Conservation (phyloP, 2,329 filamentous ascomycete species). For the Magnaporthiopsis rhizophila region DNA sequence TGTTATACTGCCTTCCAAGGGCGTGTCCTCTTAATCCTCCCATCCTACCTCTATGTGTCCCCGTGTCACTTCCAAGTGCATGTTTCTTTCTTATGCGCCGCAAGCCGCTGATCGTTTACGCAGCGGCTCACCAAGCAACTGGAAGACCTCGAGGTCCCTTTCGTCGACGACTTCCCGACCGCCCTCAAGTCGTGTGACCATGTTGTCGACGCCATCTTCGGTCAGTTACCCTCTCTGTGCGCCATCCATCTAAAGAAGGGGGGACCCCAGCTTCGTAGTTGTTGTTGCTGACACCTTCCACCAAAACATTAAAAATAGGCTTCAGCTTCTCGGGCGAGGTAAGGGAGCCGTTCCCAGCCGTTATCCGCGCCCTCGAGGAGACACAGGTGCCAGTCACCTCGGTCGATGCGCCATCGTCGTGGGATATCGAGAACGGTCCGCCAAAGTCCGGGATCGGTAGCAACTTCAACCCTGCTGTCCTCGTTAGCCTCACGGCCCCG, state of each 20-base stretch:
- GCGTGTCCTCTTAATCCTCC: too few species aligned
- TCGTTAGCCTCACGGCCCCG: slow-evolving; percentile 87
- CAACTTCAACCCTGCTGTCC: slow-evolving; percentile 67
- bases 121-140: slow-evolving; percentile 80
- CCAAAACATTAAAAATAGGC: slow-evolving; percentile 33
- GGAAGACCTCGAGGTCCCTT: slow-evolving; percentile 72
- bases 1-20: slow-evolving; percentile 10
- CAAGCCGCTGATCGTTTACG: slow-evolving; percentile 22
- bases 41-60: too few species aligned
- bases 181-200: slow-evolving; percentile 66
- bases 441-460: slow-evolving; percentile 69
- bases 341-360: slow-evolving; percentile 79
- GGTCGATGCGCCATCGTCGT: slow-evolving; percentile 89
- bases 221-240: slow-evolving; percentile 33
- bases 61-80: too few species aligned
- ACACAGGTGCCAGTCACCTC: slow-evolving; percentile 72
- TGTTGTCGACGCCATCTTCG: slow-evolving; percentile 88
- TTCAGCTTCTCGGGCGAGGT: slow-evolving; percentile 92
- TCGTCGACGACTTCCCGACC: slow-evolving; percentile 68
- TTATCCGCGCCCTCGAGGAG: slow-evolving; percentile 69
- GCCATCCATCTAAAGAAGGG: slow-evolving; percentile 1
- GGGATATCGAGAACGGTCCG: slow-evolving; percentile 85
- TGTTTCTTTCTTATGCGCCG: too few species aligned
- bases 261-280: too few species aligned
- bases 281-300: too few species aligned